Evolutionary conservation across 257 asterid genomes (phyloP).

Genomic region (Solanum microdontum): DNA sequence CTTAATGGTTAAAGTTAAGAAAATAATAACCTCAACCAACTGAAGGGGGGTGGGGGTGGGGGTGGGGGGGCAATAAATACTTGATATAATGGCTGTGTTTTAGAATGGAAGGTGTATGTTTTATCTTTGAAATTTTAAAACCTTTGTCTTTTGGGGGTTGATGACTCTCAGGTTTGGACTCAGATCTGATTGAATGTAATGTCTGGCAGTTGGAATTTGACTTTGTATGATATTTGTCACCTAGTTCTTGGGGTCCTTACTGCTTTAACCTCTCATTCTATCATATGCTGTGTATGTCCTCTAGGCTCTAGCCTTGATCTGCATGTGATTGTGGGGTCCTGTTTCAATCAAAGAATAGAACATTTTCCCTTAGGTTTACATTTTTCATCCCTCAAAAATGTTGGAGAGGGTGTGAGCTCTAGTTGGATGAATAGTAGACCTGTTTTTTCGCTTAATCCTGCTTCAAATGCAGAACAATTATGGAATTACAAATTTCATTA

Average conservation of each 20-base stretch:
- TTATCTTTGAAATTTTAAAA: background rate
- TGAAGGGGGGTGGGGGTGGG: background rate
- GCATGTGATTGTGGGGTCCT: background rate
- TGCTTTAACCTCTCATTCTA: background rate
- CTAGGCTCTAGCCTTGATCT: background rate
- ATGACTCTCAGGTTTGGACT: background rate
- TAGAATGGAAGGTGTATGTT: background rate
- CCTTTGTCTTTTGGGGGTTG: background rate
- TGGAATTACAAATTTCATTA: conserved; percentile 1
- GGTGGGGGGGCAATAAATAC: background rate
- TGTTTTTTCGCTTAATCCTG: background rate
- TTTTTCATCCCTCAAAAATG: background rate
- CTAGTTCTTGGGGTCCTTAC: background rate
- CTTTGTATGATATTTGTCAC: background rate
- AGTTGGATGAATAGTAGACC: background rate
- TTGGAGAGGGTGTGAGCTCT: background rate
- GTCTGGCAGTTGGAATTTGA: background rate
- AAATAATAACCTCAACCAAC: background rate
- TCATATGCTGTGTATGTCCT: background rate
- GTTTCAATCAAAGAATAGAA: background rate
- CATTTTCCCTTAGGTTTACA: background rate
- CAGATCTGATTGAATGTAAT: background rate
- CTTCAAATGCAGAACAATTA: background rate
- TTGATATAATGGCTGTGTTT: background rate
- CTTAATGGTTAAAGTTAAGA: background rate